Evolutionary conservation across 805 yeast species (phyloP).

Genomic region (Vanderwaltozyma tropicalis): DNA sequence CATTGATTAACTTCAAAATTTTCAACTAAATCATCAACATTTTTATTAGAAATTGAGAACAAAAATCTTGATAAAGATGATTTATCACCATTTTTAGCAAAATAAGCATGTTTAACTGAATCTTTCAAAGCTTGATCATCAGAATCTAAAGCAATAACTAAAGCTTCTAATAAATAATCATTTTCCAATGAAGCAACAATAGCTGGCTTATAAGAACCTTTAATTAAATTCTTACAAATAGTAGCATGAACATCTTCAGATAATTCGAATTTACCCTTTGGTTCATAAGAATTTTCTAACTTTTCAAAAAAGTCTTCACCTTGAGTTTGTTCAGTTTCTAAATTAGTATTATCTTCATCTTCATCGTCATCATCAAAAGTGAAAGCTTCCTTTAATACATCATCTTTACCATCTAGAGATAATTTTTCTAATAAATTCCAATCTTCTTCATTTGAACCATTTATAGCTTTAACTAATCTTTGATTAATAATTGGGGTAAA

Average conservation of each 20-base stretch:
- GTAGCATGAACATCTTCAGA: constrained; percentile 36
- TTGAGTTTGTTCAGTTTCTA: constrained; percentile 17
- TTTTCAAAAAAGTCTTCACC: constrained; percentile 32
- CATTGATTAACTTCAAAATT: constrained; percentile 73
- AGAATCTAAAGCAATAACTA: constrained; percentile 66
- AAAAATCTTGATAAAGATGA: constrained; percentile 62
- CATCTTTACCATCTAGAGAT: constrained; percentile 39
- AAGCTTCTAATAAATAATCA: constrained; percentile 64
- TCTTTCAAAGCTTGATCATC: constrained; percentile 45
- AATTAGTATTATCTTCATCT: constrained; percentile 8
- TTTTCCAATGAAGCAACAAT: constrained; percentile 54
- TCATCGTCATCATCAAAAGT: constrained; percentile 28
- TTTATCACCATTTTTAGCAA: constrained; percentile 40
- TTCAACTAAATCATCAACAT: constrained; percentile 58
- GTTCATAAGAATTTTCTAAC: constrained; percentile 31
- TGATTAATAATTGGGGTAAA: constrained; percentile 45
- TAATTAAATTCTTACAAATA: constrained; percentile 42
- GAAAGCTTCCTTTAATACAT: constrained; percentile 39
- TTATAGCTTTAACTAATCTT: constrained; percentile 35
- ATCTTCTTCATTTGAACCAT: constrained; percentile 41
- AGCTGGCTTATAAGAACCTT: constrained; percentile 57
- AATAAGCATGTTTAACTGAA: constrained; percentile 63
- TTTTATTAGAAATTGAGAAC: constrained; percentile 47
- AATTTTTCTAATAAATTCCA: constrained; percentile 54
- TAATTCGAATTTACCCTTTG: constrained; percentile 45